These are phyloP conservation scores for Cystofilobasidium bisporidii DNA, from an alignment of 768 basidiomycete genomes.

Conservation along the genomic window DNA sequence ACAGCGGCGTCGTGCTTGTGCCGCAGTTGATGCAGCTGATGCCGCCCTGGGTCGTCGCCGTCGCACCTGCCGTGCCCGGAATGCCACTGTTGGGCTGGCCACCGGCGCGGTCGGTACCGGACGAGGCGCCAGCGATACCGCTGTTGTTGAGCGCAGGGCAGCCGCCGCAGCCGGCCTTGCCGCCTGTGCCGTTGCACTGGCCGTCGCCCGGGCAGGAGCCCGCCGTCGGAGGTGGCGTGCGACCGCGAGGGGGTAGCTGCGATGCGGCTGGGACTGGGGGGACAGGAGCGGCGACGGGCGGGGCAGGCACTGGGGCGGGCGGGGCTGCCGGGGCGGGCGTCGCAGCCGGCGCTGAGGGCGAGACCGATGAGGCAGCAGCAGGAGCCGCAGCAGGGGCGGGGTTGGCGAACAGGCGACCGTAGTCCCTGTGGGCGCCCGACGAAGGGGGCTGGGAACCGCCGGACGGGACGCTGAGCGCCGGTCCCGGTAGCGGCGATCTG, in stretches of 20 bases:
- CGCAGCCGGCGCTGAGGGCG: not conserved
- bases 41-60: slow-evolving; percentile 36
- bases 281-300: not conserved
- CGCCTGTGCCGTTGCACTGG: slow-evolving; percentile 93
- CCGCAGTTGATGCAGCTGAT: slow-evolving; percentile 41
- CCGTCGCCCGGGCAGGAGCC: slow-evolving; percentile 96
- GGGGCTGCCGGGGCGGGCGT: no score
- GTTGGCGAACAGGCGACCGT: not conserved
- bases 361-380: not conserved
- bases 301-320: no score
- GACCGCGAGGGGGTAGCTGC: not conserved
- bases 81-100: slow-evolving; percentile 24
- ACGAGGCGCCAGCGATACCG: slow-evolving; percentile 8
- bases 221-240: slow-evolving; percentile 31
- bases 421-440: not conserved
- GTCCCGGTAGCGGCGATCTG: no score
- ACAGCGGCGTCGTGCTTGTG: slow-evolving; percentile 44
- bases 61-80: slow-evolving; percentile 30
- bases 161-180: slow-evolving; percentile 80
- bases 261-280: no score
- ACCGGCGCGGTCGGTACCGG: not conserved
- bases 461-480: no score
- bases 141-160: slow-evolving; percentile 93
- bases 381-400: not conserved
- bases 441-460: no score